Evolutionary conservation across 2,329 filamentous ascomycete genomes (phyloP), one percentile per base, ranked within the genome.

Genomic region (Pseudocercospora fijiensis): DNA sequence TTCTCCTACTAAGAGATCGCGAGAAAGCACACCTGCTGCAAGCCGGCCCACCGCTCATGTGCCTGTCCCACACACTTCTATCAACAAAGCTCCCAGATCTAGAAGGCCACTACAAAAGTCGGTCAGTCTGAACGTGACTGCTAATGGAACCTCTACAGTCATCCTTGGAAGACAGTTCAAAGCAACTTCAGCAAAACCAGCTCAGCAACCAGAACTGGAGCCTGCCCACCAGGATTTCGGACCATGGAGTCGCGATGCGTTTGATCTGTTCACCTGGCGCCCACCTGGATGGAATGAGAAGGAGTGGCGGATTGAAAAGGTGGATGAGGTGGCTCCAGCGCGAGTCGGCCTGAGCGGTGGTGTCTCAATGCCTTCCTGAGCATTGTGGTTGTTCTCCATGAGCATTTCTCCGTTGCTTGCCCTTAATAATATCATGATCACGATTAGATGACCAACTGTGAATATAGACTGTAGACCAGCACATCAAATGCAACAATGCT

Each of bases 161-260:
- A 67, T 75, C 24, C 61, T 74, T 1, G 64, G 65, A 33, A 72
- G 69, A 51, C 71, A 71, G 0, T 76, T 76, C 64, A 71, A 73
- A 53, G 66, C 70, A 16, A 69, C 72, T 10, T 9, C 52, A 16
- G 70, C 64, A 28, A 65, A 67, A 59, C 63, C 71, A 45, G 52
- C 43, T 18, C 70, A 63, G 3, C 62, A 20, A 45, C 55, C 59
- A 33, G 11, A 27, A 43, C 66, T 63, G 59, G 58, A 82, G 63
- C 78, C 80, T 9, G 79, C 80, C 2, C 85, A 84, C 68, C 13
- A 47, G 18, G 58, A 64, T 57, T 78, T 84, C 16, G 88, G 88
- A 2, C 85, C 88, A 0, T 91, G 88, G 88, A 90, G 87, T 69
- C 83, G 81, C 24, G 88, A 90, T 72, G 88, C 88, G 0, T 81